Conservation (phyloP, 345 rosid species). For the Angophora floribunda region DNA sequence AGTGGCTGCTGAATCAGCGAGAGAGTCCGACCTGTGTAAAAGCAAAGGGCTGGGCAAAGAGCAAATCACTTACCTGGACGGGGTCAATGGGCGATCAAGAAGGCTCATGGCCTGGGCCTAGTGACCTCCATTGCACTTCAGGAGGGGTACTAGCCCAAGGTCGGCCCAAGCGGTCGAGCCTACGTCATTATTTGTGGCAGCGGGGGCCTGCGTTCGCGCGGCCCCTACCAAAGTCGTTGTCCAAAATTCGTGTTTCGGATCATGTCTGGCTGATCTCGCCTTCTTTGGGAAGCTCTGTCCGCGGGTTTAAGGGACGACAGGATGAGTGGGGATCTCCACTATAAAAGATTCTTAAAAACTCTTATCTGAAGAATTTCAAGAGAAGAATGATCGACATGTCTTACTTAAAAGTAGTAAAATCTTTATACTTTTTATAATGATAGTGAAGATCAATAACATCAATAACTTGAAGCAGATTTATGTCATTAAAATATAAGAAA, state of each 20-base stretch:
- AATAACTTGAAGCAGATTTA: not conserved
- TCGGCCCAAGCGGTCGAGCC: not conserved
- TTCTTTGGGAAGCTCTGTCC: not conserved
- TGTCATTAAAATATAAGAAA: not conserved
- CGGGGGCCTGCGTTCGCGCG: not conserved
- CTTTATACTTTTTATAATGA: not conserved
- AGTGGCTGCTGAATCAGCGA: not conserved
- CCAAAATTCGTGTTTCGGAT: too few species aligned
- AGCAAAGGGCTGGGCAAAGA: fast-evolving
- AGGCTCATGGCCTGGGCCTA: not conserved
- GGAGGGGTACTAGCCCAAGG: not conserved
- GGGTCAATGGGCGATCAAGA: not conserved
- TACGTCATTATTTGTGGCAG: not conserved
- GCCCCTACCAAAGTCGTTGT: not conserved
- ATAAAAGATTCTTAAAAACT: too few species aligned
- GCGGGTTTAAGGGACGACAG: not conserved
- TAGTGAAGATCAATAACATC: too few species aligned
- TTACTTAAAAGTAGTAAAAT: too few species aligned
- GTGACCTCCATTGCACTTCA: constrained; percentile 4
- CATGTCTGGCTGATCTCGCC: too few species aligned
- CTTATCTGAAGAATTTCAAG: too few species aligned
- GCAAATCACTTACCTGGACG: not conserved
- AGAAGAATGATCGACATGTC: too few species aligned
- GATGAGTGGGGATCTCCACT: not conserved
- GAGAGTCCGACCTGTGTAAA: not conserved